These are phyloP conservation scores for Colletotrichum sp. DNA, from an alignment of 2,329 filamentous ascomycete genomes.

Conservation along the genomic window DNA sequence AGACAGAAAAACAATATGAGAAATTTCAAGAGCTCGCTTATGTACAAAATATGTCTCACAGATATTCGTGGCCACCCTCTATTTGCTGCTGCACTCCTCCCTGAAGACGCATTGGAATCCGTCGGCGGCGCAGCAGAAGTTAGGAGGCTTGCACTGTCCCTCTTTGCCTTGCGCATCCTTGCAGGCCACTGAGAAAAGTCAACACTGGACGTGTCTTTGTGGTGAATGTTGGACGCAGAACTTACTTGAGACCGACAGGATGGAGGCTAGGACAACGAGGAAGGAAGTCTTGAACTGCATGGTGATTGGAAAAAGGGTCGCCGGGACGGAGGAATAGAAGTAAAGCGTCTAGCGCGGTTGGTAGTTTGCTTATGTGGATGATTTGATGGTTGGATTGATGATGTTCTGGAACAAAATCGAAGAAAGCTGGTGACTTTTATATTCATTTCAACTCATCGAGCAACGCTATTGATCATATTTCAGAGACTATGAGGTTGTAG, in stretches of 20 bases:
- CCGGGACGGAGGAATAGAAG: neutral
- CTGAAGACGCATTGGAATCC: neutral
- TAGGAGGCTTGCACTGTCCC: neutral
- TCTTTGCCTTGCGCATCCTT: neutral
- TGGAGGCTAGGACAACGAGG: neutral
- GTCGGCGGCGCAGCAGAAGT: neutral
- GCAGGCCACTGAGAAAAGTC: neutral
- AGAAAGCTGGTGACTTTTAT: neutral
- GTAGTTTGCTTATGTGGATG: rapidly evolving
- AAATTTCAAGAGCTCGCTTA: neutral
- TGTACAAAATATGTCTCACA: neutral
- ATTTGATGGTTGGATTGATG: neutral
- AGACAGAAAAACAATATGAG: neutral
- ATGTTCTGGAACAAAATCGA: neutral
- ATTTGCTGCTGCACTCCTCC: neutral
- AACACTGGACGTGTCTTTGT: neutral
- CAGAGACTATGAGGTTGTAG: neutral
- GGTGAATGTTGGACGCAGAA: neutral
- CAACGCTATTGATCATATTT: rapidly evolving
- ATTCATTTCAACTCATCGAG: neutral
- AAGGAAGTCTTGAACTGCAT: neutral
- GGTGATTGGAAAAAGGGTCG: neutral
- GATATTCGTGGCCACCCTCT: neutral
- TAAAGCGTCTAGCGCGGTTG: neutral
- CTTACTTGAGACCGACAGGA: neutral